Percentiles rank a stretch among this genome's conserved stretches.
Evolutionary conservation across 225 moss, liverwort and hornwort genomes (phyloP).

Genomic region (Straminergon stramineum): DNA sequence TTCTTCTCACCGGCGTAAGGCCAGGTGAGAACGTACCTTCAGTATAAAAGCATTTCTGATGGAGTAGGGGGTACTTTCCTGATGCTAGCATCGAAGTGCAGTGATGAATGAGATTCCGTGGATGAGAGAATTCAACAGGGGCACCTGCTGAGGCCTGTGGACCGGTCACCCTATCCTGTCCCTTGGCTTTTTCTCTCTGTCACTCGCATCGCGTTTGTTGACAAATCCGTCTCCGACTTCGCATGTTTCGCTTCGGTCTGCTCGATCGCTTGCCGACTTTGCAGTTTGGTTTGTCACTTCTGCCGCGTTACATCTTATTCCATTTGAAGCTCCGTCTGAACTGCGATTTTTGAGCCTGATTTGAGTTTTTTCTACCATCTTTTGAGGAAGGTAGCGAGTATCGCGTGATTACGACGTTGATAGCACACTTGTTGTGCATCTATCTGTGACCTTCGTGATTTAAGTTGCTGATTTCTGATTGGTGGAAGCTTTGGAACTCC

Average conservation of each 20-base stretch:
- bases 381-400: neutral
- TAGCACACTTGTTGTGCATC: neutral
- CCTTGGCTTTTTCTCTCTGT: neutral
- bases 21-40: too few relatives aligned
- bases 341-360: neutral
- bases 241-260: neutral
- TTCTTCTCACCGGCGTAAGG: too few relatives aligned
- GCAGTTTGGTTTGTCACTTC: neutral
- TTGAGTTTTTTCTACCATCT: neutral
- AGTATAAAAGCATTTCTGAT: too few relatives aligned
- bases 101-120: neutral
- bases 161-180: constrained; percentile 19
- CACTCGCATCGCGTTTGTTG: neutral
- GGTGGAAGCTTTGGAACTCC: neutral
- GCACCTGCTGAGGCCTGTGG: neutral
- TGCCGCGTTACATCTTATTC: neutral
- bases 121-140: neutral
- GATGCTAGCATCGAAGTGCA: neutral
- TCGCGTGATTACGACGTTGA: neutral
- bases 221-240: constrained; percentile 3
- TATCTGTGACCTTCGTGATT: neutral
- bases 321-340: neutral
- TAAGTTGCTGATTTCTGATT: neutral
- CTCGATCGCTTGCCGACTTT: neutral
- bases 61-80: too few relatives aligned